A percentile compares a stretch with the other conserved stretches of the same genome.
Conservation (phyloP, 208 protist species). For the Blastocrithidia nonstop region DNA sequence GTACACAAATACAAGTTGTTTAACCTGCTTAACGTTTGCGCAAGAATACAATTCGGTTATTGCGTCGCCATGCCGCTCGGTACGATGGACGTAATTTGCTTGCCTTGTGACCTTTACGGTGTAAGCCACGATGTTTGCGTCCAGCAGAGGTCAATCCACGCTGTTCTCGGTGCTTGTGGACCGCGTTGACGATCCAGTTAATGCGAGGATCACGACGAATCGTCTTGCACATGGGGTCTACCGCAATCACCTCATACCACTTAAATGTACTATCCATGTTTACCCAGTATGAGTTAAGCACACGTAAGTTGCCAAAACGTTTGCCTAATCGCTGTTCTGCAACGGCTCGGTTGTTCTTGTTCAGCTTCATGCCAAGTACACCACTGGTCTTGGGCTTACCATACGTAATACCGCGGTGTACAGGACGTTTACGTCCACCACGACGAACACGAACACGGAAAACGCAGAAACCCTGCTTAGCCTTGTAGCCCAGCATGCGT, state of each 20-base stretch:
- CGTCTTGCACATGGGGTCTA: constrained; percentile 95
- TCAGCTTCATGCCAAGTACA: constrained; percentile 95
- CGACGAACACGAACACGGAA: constrained; percentile 98
- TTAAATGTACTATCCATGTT: constrained; percentile 95
- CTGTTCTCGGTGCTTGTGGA: constrained; percentile 96
- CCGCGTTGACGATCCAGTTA: constrained; percentile 98
- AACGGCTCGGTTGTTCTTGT: constrained; percentile 89
- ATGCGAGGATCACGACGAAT: constrained; percentile 97
- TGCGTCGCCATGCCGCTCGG: constrained; percentile 95
- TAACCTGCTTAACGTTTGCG: constrained; percentile 58
- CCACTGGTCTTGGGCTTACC: constrained; percentile 98
- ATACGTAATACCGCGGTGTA: constrained; percentile 95
- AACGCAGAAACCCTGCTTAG: constrained; percentile 98
- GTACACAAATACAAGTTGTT: neutral
- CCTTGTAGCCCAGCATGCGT: constrained; percentile 98
- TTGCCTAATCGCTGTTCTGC: constrained; percentile 97
- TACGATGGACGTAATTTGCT: constrained; percentile 92
- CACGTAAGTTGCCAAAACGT: constrained; percentile 91
- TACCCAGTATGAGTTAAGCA: constrained; percentile 99
- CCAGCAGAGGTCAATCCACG: constrained; percentile 98
- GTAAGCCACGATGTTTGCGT: constrained; percentile 92
- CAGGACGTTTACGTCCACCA: constrained; percentile 96
- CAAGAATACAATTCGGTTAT: constrained; percentile 94
- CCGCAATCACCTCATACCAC: constrained; percentile 98
- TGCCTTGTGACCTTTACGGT: constrained; percentile 89